Percentiles rank a stretch among this genome's conserved stretches.
These are phyloP conservation scores for Gossypium sturtianum DNA, from an alignment of 345 rosid species.

Conservation along the genomic window DNA sequence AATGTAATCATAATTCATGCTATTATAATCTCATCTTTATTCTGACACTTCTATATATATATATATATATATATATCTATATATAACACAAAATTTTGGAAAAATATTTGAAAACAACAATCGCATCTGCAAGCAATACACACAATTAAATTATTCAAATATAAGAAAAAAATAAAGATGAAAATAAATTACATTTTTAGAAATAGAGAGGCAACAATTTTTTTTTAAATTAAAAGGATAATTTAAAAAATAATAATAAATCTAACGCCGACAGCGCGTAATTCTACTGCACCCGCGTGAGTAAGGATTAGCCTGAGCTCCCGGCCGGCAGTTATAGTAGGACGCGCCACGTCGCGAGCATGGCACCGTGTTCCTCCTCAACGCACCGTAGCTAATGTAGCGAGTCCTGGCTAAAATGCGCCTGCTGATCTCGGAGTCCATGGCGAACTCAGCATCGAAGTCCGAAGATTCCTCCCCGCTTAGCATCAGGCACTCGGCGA, in stretches of 20 bases:
- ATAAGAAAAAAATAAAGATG: not conserved
- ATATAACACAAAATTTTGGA: too few species aligned
- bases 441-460: slow-evolving; percentile 42
- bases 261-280: slow-evolving; percentile 67
- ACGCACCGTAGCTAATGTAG: slow-evolving; percentile 93
- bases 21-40: too few species aligned
- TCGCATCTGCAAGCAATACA: not conserved
- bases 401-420: slow-evolving; percentile 58
- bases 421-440: slow-evolving; percentile 76
- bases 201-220: too few species aligned
- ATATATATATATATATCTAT: too few species aligned
- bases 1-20: not conserved
- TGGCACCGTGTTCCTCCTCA: slow-evolving; percentile 69
- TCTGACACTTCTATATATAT: too few species aligned
- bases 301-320: slow-evolving; percentile 80
- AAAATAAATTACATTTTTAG: too few species aligned
- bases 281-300: slow-evolving; percentile 74
- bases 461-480: slow-evolving; percentile 31
- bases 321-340: slow-evolving; percentile 75
- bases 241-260: not conserved
- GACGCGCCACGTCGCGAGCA: slow-evolving; percentile 93
- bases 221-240: not conserved
- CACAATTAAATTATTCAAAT: not conserved
- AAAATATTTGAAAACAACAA: not conserved
- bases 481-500: slow-evolving; percentile 53